Evolutionary conservation across 345 rosid species (phyloP).

Genomic region (Acer negundo): DNA sequence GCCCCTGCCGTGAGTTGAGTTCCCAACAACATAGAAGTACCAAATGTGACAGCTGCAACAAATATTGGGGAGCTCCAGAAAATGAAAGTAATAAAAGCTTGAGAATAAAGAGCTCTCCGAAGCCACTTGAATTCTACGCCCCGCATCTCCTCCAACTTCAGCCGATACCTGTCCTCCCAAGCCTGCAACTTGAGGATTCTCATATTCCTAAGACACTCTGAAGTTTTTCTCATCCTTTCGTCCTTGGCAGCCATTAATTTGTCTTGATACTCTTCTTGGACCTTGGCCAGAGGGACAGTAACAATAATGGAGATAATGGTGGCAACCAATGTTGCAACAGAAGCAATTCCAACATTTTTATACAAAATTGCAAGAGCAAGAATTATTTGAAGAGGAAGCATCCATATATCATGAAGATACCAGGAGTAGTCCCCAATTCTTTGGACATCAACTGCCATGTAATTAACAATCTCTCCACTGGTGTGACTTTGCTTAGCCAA

Average conservation of each 20-base stretch:
- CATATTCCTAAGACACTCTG: conserved; percentile 98
- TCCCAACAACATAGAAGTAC: conserved; percentile 86
- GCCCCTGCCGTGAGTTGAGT: conserved; percentile 91
- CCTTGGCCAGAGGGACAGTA: conserved; percentile 82
- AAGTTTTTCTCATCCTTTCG: conserved; percentile 99
- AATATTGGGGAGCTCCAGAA: conserved; percentile 99
- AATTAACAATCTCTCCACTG: conserved; percentile 94
- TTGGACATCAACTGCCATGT: conserved; percentile 99
- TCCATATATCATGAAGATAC: conserved; percentile 99
- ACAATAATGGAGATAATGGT: conserved; percentile 83
- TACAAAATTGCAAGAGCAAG: conserved; percentile 95
- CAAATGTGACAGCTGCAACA: conserved; percentile 94
- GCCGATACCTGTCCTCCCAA: conserved; percentile 94
- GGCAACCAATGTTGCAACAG: conserved; percentile 84
- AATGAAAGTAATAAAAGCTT: conserved; percentile 92
- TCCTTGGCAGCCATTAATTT: conserved; percentile 96
- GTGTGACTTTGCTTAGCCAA: conserved; percentile 92
- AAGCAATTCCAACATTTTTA: conserved; percentile 96
- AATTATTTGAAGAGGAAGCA: conserved; percentile 97
- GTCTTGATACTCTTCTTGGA: conserved; percentile 97
- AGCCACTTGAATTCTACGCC: conserved; percentile 91
- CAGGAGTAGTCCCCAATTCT: conserved; percentile 96
- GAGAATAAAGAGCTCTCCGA: conserved; percentile 92
- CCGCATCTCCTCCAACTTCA: conserved; percentile 86
- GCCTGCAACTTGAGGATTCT: conserved; percentile 97